Conservation (phyloP, 2,329 filamentous ascomycete genomes). For the Ophiostoma novo-ulmi region DNA sequence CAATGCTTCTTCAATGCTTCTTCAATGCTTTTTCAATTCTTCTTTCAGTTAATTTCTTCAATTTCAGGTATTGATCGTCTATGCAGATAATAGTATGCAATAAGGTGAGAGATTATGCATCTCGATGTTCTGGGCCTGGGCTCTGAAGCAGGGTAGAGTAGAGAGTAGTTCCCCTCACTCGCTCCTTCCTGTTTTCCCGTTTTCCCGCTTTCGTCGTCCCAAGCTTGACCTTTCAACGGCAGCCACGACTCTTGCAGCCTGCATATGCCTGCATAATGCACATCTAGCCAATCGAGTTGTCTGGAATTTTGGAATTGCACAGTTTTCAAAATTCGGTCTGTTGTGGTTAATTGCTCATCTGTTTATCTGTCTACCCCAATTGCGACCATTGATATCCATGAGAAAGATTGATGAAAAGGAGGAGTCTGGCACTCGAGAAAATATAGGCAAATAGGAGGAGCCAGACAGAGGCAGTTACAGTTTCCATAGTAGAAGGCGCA, state of each 20-base stretch:
- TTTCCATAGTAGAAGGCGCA: background rate
- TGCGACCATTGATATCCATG: background rate
- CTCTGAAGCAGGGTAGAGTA: background rate
- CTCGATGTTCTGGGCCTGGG: conserved; percentile 11
- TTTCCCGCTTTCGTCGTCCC: conserved; percentile 13
- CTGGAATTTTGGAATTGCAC: background rate
- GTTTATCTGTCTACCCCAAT: background rate
- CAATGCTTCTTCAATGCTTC: background rate
- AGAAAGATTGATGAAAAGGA: background rate
- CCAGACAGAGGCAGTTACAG: background rate
- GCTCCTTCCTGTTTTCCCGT: conserved; percentile 18
- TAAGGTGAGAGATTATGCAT: background rate
- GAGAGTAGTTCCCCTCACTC: background rate
- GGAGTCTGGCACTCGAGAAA: background rate
- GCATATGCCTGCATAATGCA: conserved; percentile 34
- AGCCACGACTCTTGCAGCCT: conserved; percentile 44
- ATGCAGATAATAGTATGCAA: background rate
- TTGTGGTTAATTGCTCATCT: background rate
- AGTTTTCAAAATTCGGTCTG: background rate
- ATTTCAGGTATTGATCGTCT: background rate
- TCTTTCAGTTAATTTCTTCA: background rate
- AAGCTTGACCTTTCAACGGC: conserved; percentile 39
- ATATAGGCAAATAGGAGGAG: too few relatives aligned
- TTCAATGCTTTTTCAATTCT: background rate
- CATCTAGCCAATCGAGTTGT: conserved; percentile 25